Evolutionary conservation across 257 asterid species (phyloP).

Genomic region (Prunella vulgaris): DNA sequence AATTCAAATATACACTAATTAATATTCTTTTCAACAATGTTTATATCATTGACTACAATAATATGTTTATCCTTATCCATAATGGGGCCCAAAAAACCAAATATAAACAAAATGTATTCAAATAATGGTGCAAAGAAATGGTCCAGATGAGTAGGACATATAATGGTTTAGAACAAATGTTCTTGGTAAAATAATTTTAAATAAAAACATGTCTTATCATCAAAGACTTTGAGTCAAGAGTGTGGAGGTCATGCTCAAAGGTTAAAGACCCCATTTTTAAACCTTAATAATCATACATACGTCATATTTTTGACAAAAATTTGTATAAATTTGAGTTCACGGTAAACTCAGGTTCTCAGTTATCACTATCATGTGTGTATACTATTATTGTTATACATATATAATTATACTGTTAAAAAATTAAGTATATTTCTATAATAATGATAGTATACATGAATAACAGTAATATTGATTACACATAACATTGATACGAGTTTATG

Average conservation of each 20-base stretch:
- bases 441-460: too few relatives aligned
- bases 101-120: neutral
- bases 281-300: neutral
- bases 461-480: too few relatives aligned
- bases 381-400: too few relatives aligned
- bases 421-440: too few relatives aligned
- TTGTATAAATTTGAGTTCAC: too few relatives aligned
- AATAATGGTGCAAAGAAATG: slow-evolving; percentile 5
- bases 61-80: slow-evolving; percentile 18
- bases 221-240: neutral
- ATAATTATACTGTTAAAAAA: too few relatives aligned
- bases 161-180: neutral
- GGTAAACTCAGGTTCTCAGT: neutral
- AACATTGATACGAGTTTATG: too few relatives aligned
- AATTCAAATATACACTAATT: neutral
- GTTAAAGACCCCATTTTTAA: neutral
- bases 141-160: slow-evolving; percentile 8
- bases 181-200: neutral
- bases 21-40: neutral
- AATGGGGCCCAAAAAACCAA: neutral
- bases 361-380: too few relatives aligned
- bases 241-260: neutral
- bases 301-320: neutral
- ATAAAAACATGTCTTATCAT: neutral
- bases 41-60: neutral